Base-by-base conservation (phyloP, 2,329 filamentous ascomycete genomes). In the Microsporum ferrugineum region DNA sequence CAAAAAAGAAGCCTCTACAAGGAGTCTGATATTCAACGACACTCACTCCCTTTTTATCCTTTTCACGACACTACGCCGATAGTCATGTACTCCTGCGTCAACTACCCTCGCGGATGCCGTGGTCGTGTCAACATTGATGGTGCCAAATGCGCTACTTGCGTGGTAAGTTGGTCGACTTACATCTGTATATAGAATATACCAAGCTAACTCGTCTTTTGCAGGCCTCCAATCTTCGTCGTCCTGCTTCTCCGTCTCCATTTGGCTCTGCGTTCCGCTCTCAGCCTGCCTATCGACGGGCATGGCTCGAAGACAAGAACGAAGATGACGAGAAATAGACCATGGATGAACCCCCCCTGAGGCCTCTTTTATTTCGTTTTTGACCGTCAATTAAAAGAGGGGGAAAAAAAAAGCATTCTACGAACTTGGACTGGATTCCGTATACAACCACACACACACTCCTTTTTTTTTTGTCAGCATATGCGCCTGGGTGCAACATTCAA, bases 61-160 rank as follows among this genome's bases (percentile, higher is more conserved):
- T 49, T 23, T 14, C 45, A 27, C 17, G 10, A 43, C 2, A 14
- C 39, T 43, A 5, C 17, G 45, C 57, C 51, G 27, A 27, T 45
- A 33, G 71, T 49, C 60, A 78, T 78, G 76, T 78, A 73, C 70
- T 78, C 76, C 34, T 78, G 76, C 70, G 71, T 71, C 61, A 78
- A 78, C 65, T 76, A 78, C 61, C 74, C 76, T 60, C 75, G 76
- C 58, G 76, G 76, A 55, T 78, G 76, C 70, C 75, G 76, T 61
- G 76, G 76, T 63, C 76, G 76, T 62, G 75, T 72, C 63, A 77
- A 78, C 65, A 68, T 69, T 41, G 66, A 70, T 57, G 76, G 76
- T 57, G 72, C 70, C 38, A 77, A 76, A 66, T 78, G 76, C 66
- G 64, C 70, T 39, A 76, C 77, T 65, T 78, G 76, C 64, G 68